Evolutionary conservation across 148 eudicot species (phyloP).

Genomic region (Rhododendron vialii): DNA sequence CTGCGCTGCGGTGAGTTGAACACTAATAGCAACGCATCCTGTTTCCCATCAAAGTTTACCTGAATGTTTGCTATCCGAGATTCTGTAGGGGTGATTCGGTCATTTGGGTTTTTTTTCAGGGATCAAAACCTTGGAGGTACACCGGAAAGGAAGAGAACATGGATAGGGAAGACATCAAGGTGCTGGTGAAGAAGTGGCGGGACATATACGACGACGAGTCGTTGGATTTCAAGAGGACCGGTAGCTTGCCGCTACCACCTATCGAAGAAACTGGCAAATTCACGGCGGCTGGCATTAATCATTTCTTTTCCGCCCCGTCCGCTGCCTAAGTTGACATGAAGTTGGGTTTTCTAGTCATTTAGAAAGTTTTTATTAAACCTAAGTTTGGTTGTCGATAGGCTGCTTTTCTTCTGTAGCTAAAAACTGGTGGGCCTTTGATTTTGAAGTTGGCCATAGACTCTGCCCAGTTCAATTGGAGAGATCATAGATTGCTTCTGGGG

Average conservation of each 20-base stretch:
- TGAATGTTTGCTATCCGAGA: not conserved
- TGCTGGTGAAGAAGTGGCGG: conserved; percentile 41
- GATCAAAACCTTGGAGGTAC: conserved; percentile 48
- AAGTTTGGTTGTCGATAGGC: not conserved
- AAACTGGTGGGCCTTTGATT: not conserved
- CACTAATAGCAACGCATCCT: not conserved
- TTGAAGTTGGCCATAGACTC: not conserved
- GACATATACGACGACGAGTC: conserved; percentile 38
- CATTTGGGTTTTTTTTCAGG: conserved; percentile 16
- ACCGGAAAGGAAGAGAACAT: conserved; percentile 40
- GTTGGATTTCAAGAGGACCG: conserved; percentile 20
- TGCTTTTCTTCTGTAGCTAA: not conserved
- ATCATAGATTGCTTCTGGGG: not conserved
- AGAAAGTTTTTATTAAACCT: not conserved
- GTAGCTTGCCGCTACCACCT: not conserved
- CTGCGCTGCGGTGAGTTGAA: conserved; percentile 49
- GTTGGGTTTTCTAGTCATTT: not conserved
- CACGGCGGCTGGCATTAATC: conserved; percentile 16
- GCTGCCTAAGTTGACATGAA: conserved; percentile 21
- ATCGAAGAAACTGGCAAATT: not conserved
- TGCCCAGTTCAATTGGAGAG: not conserved
- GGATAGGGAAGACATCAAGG: conserved; percentile 42
- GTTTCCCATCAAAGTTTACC: not conserved
- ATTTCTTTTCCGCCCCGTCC: conserved; percentile 34
- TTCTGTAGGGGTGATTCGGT: not conserved